Conservation (phyloP, 176 grass and related monocot species). For the Oropetium thomaeum region DNA sequence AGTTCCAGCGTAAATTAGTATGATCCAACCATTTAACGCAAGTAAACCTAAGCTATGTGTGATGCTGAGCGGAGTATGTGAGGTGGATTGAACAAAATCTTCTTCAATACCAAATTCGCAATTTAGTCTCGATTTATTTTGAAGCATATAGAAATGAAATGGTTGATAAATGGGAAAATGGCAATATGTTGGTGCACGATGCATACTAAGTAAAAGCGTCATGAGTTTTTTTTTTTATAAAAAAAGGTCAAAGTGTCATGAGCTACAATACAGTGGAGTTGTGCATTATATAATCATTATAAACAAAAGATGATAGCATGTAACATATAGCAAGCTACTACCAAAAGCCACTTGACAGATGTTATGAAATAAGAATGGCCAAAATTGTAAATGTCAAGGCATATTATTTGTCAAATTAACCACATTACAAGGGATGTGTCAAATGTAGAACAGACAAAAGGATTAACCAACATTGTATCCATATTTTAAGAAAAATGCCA, state of each 20-base stretch:
- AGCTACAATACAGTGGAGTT: neutral
- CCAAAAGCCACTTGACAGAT: neutral
- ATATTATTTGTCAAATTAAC: constrained; percentile 10
- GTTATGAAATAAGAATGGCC: neutral
- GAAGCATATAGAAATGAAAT: neutral
- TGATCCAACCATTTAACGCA: neutral
- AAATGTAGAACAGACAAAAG: neutral
- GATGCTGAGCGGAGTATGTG: neutral
- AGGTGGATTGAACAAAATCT: neutral
- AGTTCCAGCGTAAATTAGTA: neutral
- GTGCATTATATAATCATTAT: constrained; percentile 7
- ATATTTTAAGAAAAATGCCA: constrained; percentile 1
- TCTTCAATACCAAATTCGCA: neutral
- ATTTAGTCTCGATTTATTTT: neutral
- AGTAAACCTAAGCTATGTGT: constrained; percentile 15
- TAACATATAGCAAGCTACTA: neutral
- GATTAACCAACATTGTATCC: neutral
- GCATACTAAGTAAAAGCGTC: neutral
- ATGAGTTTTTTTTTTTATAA: no score
- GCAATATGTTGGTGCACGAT: neutral
- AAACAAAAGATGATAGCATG: neutral
- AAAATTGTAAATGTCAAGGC: neutral
- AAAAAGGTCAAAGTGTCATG: no score
- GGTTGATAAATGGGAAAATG: neutral
- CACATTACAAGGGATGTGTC: neutral